phyloP scores from a whole-genome alignment of 768 basidiomycete genomes.

The Albatrellus ellisii region DNA sequence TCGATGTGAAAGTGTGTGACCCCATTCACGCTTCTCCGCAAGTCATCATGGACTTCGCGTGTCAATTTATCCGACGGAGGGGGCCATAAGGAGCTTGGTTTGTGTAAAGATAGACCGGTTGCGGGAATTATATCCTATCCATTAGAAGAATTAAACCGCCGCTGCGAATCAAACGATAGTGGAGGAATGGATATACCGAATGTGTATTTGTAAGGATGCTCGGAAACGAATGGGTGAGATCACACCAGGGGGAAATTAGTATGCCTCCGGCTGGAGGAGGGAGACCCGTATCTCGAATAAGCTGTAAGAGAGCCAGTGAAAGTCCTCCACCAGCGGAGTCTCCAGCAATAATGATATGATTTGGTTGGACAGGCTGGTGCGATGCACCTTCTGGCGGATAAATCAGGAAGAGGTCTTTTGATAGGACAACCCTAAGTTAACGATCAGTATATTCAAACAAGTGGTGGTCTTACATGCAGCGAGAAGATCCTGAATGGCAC shows the following conservation, averaged over 20 bases:
- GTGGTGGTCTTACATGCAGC: slow-evolving; percentile 58
- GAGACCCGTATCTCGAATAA: slow-evolving; percentile 72
- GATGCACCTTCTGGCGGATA: slow-evolving; percentile 68
- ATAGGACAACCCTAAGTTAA: not conserved
- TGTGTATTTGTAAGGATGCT: slow-evolving; percentile 75
- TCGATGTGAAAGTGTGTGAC: slow-evolving; percentile 31
- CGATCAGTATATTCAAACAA: not conserved
- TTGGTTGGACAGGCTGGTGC: slow-evolving; percentile 71
- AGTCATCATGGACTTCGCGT: slow-evolving; percentile 36
- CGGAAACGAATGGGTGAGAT: slow-evolving; percentile 91
- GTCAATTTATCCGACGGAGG: slow-evolving; percentile 59
- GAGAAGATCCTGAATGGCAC: slow-evolving; percentile 77
- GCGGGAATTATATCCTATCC: slow-evolving; percentile 64
- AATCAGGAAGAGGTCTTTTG: slow-evolving; percentile 77
- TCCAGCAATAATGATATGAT: slow-evolving; percentile 74
- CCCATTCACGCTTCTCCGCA: slow-evolving; percentile 50
- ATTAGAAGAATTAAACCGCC: not conserved
- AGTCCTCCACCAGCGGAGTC: slow-evolving; percentile 93
- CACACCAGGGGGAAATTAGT: slow-evolving; percentile 87
- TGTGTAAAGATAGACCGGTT: slow-evolving; percentile 68
- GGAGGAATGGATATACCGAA: slow-evolving; percentile 30
- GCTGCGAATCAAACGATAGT: not conserved
- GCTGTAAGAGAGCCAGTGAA: slow-evolving; percentile 69
- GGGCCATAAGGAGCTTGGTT: slow-evolving; percentile 70
- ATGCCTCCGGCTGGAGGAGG: slow-evolving; percentile 82